Evolutionary conservation across 192 early-diverging fungal species (phyloP).

Genomic region (Coemansia sp.): DNA sequence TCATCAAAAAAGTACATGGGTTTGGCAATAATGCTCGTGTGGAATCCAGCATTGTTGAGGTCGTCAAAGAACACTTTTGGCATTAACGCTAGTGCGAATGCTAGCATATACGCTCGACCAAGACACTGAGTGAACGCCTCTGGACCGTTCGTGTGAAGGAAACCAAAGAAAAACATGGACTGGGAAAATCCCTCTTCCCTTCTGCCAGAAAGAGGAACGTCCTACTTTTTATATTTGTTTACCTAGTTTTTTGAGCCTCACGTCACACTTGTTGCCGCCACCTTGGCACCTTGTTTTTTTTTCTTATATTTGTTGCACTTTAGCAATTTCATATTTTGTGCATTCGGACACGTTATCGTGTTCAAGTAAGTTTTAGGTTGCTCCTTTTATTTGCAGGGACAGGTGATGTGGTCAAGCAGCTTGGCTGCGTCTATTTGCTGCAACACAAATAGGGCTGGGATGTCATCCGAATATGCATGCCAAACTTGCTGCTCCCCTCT

Average conservation of each 20-base stretch:
- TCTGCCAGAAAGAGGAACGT: too few species aligned
- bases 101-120: too few species aligned
- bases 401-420: neutral
- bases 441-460: neutral
- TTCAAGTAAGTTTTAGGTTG: neutral
- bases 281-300: neutral
- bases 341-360: neutral
- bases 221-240: neutral
- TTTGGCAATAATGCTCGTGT: too few species aligned
- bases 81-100: too few species aligned
- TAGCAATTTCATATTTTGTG: neutral
- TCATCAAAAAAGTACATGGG: too few species aligned
- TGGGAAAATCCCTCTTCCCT: too few species aligned
- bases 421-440: neutral
- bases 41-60: too few species aligned
- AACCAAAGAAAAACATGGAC: too few species aligned
- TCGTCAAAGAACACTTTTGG: too few species aligned
- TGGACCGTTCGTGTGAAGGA: too few species aligned
- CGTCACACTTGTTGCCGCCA: too few species aligned
- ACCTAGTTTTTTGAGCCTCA: neutral
- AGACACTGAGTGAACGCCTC: too few species aligned
- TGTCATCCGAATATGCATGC: neutral
- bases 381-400: conserved; percentile 1
- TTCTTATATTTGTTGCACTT: neutral
- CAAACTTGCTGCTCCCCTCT: neutral